Base-by-base conservation (phyloP, 2,329 filamentous ascomycete genomes). In the Penicillium sp. region DNA sequence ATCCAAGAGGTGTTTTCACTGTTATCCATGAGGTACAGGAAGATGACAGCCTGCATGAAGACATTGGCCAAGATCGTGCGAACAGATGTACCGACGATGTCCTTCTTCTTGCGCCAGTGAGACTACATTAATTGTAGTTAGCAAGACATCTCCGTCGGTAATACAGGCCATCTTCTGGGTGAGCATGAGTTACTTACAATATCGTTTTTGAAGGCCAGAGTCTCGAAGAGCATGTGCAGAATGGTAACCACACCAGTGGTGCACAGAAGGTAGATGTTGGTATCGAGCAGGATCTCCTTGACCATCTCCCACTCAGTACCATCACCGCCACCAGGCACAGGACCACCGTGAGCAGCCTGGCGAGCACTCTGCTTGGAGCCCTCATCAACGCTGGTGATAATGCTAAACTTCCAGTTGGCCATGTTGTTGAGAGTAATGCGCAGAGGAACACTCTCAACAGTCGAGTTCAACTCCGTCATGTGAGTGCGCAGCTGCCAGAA, bases 71-170 rank as follows among this genome's bases (percentile, higher is more conserved):
- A 81, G 70, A 99, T 99, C 31, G 93, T 96, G 56, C 95, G 92
- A 59, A 99, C 90, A 1, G 93, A 97, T 46, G 96, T 96, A 62
- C 95, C 95, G 27, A 99, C 90, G 58, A 96, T 95, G 79, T 98
- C 96, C 83, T 99, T 99, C 88, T 99, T 99, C 82, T 98, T 97
- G 72, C 93, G 91, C 86, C 95, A 99, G 78, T 99, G 95, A 49
- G 92, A 82, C 77, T 79, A 48, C 29, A 21, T 43, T 16, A 48
- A 19, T 31, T 10, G 25, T 14, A 13, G 48, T 68, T 56, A 70
- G 67, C 23, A 33, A 21, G 10, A 8, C 3, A 31, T 8, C 7
- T 13, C 7, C 8, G 6, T 25, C 19, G 35, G 19, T 7, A 2
- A 23, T n/a, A 49, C 42, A 29, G 7, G 8, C n/a, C 6, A 39